Evolutionary conservation across 2,329 filamentous ascomycete species (phyloP).

Genomic region (Lecanoromycetidae sp.): DNA sequence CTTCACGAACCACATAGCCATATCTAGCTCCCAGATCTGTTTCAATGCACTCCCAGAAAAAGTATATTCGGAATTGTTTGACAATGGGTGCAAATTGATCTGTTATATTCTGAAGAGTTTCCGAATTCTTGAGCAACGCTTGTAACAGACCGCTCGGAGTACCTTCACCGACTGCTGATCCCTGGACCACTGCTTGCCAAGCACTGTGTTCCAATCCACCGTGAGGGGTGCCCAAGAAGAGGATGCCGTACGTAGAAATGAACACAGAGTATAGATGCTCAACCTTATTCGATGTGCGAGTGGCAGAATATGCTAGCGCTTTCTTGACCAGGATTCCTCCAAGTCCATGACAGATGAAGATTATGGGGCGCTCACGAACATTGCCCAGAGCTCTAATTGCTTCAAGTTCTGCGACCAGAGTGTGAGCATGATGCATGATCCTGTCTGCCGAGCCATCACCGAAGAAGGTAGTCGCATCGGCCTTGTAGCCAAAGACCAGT

Average conservation of each 20-base stretch:
- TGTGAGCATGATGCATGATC: constrained; percentile 23
- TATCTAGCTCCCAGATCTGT: constrained; percentile 23
- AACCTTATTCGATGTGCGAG: constrained; percentile 19
- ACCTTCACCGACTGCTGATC: not conserved
- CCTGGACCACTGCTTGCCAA: not conserved
- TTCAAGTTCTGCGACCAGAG: constrained; percentile 25
- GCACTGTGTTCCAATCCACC: not conserved
- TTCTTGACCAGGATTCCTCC: constrained; percentile 30
- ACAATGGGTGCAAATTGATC: constrained; percentile 27
- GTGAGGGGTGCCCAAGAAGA: constrained; percentile 59
- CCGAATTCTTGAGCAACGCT: constrained; percentile 17
- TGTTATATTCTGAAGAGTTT: constrained; percentile 26
- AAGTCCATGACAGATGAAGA: constrained; percentile 30
- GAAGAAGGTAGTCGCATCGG: constrained; percentile 9
- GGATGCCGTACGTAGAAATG: constrained; percentile 60
- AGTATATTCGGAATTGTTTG: constrained; percentile 26
- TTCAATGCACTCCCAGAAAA: constrained; percentile 29
- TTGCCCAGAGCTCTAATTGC: constrained; percentile 23
- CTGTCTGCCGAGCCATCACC: constrained; percentile 18
- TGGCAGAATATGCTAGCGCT: constrained; percentile 23
- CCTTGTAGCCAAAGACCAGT: constrained; percentile 24
- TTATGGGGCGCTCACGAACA: constrained; percentile 24
- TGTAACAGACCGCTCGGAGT: not conserved
- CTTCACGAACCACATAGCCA: constrained; percentile 21
- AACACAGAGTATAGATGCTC: constrained; percentile 24